Evolutionary conservation across 2,329 filamentous ascomycete genomes (phyloP).

Genomic region (Stagonosporopsis rhizophila): DNA sequence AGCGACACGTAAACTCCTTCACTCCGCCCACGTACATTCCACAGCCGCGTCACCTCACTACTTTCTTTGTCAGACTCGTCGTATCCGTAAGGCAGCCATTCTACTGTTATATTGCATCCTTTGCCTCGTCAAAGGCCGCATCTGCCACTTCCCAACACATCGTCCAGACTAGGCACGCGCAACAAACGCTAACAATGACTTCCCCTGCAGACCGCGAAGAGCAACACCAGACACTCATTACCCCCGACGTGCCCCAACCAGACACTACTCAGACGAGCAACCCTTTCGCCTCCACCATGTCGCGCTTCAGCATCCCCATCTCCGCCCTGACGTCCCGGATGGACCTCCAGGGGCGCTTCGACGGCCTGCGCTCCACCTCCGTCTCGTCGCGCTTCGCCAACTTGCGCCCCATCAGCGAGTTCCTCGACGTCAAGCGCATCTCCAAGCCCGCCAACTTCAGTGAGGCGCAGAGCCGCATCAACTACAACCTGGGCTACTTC

Average conservation of each 20-base stretch:
- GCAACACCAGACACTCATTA: conserved; percentile 37
- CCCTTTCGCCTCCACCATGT: conserved; percentile 62
- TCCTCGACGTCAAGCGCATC: conserved; percentile 93
- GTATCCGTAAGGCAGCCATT: conserved; percentile 40
- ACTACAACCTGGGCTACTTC: conserved; percentile 97
- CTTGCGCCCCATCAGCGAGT: conserved; percentile 88
- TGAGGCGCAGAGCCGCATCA: conserved; percentile 89
- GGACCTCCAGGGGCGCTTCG: conserved; percentile 84
- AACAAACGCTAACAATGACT: conserved; percentile 37
- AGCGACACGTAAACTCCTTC: conserved; percentile 15
- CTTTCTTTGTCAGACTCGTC: conserved; percentile 11
- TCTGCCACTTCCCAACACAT: conserved; percentile 24
- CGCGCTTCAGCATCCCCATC: conserved; percentile 89
- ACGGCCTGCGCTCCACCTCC: conserved; percentile 79
- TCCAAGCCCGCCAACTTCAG: conserved; percentile 92
- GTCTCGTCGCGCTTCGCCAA: conserved; percentile 87
- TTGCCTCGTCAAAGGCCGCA: conserved; percentile 36
- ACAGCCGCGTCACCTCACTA: conserved; percentile 35
- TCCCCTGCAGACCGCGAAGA: conserved; percentile 38
- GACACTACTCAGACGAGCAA: conserved; percentile 13
- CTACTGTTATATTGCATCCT: conserved; percentile 20
- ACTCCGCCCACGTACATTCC: conserved; percentile 21
- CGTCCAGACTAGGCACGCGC: conserved; percentile 6
- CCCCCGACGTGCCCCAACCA: conserved; percentile 25
- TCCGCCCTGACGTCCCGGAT: conserved; percentile 90